Evolutionary conservation across 2,329 filamentous ascomycete species (phyloP).

Genomic region (Colletotrichum sp.): DNA sequence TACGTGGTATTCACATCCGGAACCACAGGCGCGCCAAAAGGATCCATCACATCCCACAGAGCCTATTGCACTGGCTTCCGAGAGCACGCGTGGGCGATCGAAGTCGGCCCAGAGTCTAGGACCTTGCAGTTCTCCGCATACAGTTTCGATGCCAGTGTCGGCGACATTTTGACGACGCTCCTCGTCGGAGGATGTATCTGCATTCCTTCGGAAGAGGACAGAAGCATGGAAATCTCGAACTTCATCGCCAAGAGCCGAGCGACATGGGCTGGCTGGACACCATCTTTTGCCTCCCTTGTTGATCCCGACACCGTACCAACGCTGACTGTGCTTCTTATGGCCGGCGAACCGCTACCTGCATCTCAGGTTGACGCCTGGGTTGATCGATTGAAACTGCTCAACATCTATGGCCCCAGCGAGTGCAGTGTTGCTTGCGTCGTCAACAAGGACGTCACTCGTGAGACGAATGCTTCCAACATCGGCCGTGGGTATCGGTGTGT

Average conservation of each 20-base stretch:
- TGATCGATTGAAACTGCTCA: background rate
- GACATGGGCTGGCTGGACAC: constrained; percentile 22
- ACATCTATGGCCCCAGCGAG: background rate
- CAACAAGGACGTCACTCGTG: background rate
- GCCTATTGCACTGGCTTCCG: background rate
- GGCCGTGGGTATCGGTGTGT: background rate
- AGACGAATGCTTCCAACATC: constrained; percentile 24
- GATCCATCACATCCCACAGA: constrained; percentile 42
- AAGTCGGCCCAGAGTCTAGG: background rate
- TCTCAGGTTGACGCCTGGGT: constrained; percentile 18
- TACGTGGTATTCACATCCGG: constrained; percentile 59
- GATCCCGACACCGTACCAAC: constrained; percentile 17
- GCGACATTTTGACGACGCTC: constrained; percentile 57
- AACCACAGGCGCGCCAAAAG: constrained; percentile 55
- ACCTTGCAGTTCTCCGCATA: constrained; percentile 53
- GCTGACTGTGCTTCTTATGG: constrained; percentile 16
- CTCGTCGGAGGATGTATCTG: constrained; percentile 59
- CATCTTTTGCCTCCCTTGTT: constrained; percentile 16
- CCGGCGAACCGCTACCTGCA: constrained; percentile 23
- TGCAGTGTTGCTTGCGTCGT: background rate
- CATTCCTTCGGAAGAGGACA: background rate
- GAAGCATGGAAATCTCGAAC: constrained; percentile 23
- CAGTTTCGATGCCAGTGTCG: constrained; percentile 56
- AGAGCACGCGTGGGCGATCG: background rate
- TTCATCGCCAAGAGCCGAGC: constrained; percentile 20